Percentiles rank a stretch among this genome's conserved stretches.
phyloP scores from a whole-genome alignment of 2,329 filamentous ascomycete species.

The Microdochium nivale region DNA sequence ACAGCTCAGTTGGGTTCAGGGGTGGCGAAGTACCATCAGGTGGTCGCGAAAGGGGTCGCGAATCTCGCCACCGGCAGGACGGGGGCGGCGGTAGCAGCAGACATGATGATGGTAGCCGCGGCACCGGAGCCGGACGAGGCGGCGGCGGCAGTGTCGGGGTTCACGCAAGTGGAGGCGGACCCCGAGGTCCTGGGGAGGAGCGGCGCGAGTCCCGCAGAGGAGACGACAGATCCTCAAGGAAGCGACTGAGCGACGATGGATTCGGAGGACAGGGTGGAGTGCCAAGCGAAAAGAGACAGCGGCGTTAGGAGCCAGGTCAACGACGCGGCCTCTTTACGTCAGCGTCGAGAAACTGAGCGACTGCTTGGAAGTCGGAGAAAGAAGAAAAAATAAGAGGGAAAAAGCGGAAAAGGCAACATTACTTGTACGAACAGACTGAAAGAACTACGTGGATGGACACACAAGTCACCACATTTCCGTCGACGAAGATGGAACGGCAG shows the following conservation, averaged over 20 bases:
- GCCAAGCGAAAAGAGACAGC: conserved; percentile 40
- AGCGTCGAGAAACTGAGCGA: neutral
- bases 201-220: conserved; percentile 23
- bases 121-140: conserved; percentile 9
- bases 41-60: conserved; percentile 15
- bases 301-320: conserved; percentile 24
- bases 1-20: conserved; percentile 2
- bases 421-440: no score
- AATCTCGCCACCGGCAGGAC: conserved; percentile 20
- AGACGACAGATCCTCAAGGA: conserved; percentile 28
- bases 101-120: conserved; percentile 19
- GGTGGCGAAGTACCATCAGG: neutral
- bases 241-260: conserved; percentile 41
- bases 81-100: conserved; percentile 13
- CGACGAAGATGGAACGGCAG: no score
- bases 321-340: neutral
- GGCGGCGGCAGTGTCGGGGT: conserved; percentile 21
- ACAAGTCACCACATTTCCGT: no score
- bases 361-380: neutral
- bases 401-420: neutral
- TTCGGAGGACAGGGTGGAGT: conserved; percentile 20
- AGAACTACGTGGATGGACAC: no score
- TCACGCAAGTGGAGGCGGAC: conserved; percentile 22
- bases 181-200: conserved; percentile 22
- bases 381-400: neutral